Percentiles rank a stretch among this genome's conserved stretches.
Conservation (phyloP, 1,284 basidiomycete genomes). For the Rhodotorula glutinis region DNA sequence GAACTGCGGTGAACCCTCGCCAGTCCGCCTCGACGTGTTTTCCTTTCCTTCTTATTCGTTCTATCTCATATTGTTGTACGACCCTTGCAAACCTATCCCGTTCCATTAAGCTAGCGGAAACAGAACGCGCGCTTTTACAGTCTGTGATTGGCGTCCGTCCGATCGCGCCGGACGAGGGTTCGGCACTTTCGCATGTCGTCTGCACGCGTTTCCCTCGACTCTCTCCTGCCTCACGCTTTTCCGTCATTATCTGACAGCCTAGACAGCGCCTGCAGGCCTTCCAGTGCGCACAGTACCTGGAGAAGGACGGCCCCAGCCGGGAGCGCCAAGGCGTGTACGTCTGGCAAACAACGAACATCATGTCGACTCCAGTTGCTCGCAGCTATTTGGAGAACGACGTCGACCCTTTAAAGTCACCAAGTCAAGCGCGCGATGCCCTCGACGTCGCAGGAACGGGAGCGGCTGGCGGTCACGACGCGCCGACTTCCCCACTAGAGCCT, state of each 20-base stretch:
- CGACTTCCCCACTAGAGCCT: background rate
- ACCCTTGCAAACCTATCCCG: background rate
- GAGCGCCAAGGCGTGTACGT: background rate
- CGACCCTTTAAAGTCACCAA: slow-evolving; percentile 8
- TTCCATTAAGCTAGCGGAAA: too few species aligned
- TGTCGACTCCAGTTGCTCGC: slow-evolving; percentile 16
- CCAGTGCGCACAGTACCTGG: too few species aligned
- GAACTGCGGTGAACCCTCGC: slow-evolving; percentile 49
- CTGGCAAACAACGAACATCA: background rate
- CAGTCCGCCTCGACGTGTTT: background rate
- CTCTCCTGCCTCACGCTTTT: too few species aligned
- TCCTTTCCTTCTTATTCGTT: background rate
- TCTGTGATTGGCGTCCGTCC: too few species aligned
- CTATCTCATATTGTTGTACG: background rate
- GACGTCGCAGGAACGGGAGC: background rate
- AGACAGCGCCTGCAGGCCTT: too few species aligned
- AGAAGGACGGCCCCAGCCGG: too few species aligned
- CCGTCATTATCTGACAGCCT: too few species aligned
- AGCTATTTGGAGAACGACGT: slow-evolving; percentile 4
- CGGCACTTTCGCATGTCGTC: too few species aligned
- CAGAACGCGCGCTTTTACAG: too few species aligned
- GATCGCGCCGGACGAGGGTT: too few species aligned
- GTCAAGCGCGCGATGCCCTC: background rate
- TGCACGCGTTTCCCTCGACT: too few species aligned
- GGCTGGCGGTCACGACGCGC: background rate